These are phyloP conservation scores for Zoysia pacifica DNA, from an alignment of 176 grass and related monocot species.

Conservation along the genomic window DNA sequence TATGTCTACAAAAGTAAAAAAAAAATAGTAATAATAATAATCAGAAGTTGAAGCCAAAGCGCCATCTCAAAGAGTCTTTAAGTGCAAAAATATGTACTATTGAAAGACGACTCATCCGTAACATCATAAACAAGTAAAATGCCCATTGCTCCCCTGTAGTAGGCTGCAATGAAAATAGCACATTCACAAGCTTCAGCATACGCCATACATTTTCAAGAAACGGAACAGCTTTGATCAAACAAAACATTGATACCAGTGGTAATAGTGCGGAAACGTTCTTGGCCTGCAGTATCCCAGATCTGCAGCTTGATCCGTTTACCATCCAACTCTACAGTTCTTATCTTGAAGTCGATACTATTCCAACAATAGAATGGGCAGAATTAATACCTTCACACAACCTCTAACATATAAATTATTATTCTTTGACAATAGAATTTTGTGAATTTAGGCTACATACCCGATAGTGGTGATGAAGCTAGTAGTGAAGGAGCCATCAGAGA, in stretches of 20 bases:
- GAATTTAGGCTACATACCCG: constrained; percentile 23
- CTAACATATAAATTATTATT: constrained; percentile 17
- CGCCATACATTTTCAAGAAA: not conserved
- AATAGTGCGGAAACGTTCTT: constrained; percentile 61
- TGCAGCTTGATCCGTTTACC: constrained; percentile 61
- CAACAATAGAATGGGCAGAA: not conserved
- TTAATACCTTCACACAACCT: not conserved
- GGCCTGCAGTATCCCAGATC: constrained; percentile 66
- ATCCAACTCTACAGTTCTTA: constrained; percentile 59
- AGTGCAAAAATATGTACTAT: constrained; percentile 21
- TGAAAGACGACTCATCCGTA: constrained; percentile 56
- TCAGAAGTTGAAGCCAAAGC: constrained; percentile 9
- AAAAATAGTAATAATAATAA: not conserved
- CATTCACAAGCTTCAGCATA: not conserved
- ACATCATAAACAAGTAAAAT: constrained; percentile 67
- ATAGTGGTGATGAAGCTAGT: constrained; percentile 64
- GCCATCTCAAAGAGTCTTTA: not conserved
- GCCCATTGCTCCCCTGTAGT: constrained; percentile 61
- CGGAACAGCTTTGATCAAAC: not conserved
- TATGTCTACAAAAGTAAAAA: constrained; percentile 37
- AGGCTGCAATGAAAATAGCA: constrained; percentile 33
- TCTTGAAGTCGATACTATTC: constrained; percentile 58
- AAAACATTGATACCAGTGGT: constrained; percentile 46
- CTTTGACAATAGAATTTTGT: not conserved
- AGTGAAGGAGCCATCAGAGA: constrained; percentile 53